Evolutionary conservation across 2,329 filamentous ascomycete species (phyloP), one percentile per base, ranked within the genome.

Genomic region (Pseudogymnoascus sp.): DNA sequence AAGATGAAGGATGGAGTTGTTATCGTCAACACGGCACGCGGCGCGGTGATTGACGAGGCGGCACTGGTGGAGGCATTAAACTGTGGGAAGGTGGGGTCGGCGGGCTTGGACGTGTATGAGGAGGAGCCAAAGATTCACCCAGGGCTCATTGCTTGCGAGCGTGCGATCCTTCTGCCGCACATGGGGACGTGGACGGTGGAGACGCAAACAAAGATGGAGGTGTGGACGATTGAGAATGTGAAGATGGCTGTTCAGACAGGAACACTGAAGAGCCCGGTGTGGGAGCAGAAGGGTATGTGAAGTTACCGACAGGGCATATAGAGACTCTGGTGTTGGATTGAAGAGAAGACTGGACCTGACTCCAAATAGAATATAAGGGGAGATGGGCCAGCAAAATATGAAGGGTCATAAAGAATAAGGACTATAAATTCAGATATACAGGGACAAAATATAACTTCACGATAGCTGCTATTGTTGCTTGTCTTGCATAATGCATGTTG

Each of bases 131-230:
- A 83, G 64, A 78, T 96, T 29, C 89, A 95, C 71, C 86, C 86
- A 0, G 89, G 87, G 1, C 78, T 96, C 45, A 69, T 93, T 12
- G 77, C 78, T 14, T 93, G 93, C 71, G 84, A 84, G 1, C 83
- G 85, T 68, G 89, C 90, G 21, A 79, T 93, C 69, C 79, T 96
- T 29, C 77, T 96, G 37, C 91, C 91, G 61, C 91, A 96, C 74
- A 90, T 96, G 89, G 91, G 91, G 0, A 96, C 91, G 0, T 91
- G 84, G 81, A 93, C 89, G 0, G 77, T 86, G 29, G 90, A 88
- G 78, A 80, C 75, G 31, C 78, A 82, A 73, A 78, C 75, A 47
- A 82, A 83, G 74, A 87, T 93, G 89, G 90, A 93, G 76, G 81
- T 86, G 71, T 91, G 86, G 86, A 82, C 84, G 40, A 86, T 93